These are phyloP conservation scores for Tremellales sp. DNA, from an alignment of 1,284 basidiomycete species.

Conservation along the genomic window DNA sequence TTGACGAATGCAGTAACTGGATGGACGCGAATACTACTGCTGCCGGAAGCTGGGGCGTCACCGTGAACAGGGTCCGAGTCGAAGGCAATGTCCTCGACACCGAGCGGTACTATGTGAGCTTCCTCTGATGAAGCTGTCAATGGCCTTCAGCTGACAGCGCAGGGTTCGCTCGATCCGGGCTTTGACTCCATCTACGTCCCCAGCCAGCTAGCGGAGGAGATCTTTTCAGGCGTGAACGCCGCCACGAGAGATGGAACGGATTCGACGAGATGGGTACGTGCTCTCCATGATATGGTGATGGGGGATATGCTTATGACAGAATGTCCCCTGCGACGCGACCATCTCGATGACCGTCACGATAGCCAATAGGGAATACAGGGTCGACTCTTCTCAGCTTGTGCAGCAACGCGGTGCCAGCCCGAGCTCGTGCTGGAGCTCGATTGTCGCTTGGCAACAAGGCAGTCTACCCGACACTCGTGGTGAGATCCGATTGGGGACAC, in stretches of 20 bases:
- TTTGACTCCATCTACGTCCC: constrained; percentile 41
- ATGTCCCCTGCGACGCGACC: constrained; percentile 38
- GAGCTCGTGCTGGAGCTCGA: constrained; percentile 34
- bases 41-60: constrained; percentile 33
- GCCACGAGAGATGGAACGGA: constrained; percentile 23
- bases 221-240: constrained; percentile 23
- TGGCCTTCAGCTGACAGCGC: no score
- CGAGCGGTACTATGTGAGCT: constrained; percentile 18
- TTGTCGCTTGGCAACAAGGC: constrained; percentile 38
- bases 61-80: constrained; percentile 25
- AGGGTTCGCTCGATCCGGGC: constrained; percentile 41
- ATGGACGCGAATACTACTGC: constrained; percentile 17
- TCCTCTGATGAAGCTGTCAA: neutral
- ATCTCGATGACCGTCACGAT: constrained; percentile 34
- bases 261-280: constrained; percentile 33
- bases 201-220: constrained; percentile 19
- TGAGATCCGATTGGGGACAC: constrained; percentile 40
- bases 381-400: constrained; percentile 30
- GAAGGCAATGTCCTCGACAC: constrained; percentile 21
- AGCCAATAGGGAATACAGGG: constrained; percentile 23
- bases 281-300: neutral
- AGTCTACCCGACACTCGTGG: constrained; percentile 32
- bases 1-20: constrained; percentile 33
- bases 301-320: constrained; percentile 18
- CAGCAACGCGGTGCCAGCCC: constrained; percentile 20